A percentile compares a stretch with the other conserved stretches of the same genome.
Evolutionary conservation across 2,329 filamentous ascomycete species (phyloP).

Genomic region (Aspergillus sp.): DNA sequence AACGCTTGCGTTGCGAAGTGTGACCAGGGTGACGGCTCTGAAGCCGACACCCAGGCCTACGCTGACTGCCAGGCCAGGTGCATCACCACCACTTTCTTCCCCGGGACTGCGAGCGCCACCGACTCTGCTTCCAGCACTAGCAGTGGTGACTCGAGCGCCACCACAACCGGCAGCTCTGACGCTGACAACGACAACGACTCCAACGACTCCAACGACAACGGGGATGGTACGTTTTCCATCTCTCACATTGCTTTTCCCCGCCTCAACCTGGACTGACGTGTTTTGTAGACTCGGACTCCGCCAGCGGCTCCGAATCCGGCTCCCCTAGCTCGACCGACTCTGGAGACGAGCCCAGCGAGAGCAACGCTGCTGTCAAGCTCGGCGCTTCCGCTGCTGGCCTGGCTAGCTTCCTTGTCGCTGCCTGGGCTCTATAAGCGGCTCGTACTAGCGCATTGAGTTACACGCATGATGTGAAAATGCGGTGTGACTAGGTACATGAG

Average conservation of each 20-base stretch:
- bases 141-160: slow-evolving; percentile 22
- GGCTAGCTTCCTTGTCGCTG: slow-evolving; percentile 36
- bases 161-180: slow-evolving; percentile 21
- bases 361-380: slow-evolving; percentile 34
- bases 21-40: slow-evolving; percentile 53
- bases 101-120: slow-evolving; percentile 23
- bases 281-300: slow-evolving; percentile 12
- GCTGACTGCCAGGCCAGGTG: slow-evolving; percentile 51
- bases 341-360: slow-evolving; percentile 20
- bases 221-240: not conserved
- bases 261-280: not conserved
- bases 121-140: slow-evolving; percentile 23
- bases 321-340: slow-evolving; percentile 16
- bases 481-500: slow-evolving; percentile 1
- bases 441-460: not conserved
- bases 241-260: not conserved
- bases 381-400: slow-evolving; percentile 36
- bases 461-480: not conserved
- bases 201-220: too few relatives aligned
- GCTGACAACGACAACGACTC: slow-evolving; percentile 17
- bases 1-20: slow-evolving; percentile 54
- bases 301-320: slow-evolving; percentile 17
- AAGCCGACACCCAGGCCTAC: slow-evolving; percentile 47
- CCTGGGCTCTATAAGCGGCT: slow-evolving; percentile 37
- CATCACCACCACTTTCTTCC: slow-evolving; percentile 51